phyloP scores from a whole-genome alignment of 2,329 filamentous ascomycete species.

The Diaporthe destruens region DNA sequence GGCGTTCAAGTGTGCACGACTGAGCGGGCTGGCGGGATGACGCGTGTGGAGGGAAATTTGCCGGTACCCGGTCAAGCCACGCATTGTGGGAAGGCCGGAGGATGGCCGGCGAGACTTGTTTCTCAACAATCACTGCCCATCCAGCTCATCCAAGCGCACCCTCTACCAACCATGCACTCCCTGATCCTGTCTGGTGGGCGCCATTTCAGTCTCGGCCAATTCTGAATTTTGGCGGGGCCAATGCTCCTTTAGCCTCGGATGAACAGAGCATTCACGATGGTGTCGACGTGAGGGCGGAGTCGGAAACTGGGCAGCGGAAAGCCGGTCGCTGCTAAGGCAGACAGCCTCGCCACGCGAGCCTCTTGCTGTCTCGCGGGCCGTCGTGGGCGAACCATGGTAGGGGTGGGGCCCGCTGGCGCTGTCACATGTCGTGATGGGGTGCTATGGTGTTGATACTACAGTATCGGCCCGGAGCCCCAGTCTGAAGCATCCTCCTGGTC shows the following conservation, averaged over 20 bases:
- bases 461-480: neutral
- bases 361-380: neutral
- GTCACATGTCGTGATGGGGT: constrained; percentile 23
- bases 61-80: constrained; percentile 28
- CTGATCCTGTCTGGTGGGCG: neutral
- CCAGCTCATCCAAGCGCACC: constrained; percentile 4
- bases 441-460: constrained; percentile 16
- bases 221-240: neutral
- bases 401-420: constrained; percentile 11
- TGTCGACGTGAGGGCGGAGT: constrained; percentile 13
- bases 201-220: neutral
- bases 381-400: neutral
- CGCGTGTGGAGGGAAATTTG: constrained; percentile 17
- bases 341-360: constrained; percentile 13
- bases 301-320: neutral
- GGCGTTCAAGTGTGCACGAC: neutral
- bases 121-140: constrained; percentile 1
- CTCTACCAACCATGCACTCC: neutral
- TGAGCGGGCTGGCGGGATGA: neutral
- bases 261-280: neutral
- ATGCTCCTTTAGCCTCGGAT: neutral
- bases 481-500: neutral
- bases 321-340: neutral
- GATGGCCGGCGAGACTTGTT: constrained; percentile 26
- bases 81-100: constrained; percentile 27